Evolutionary conservation across 2,329 filamentous ascomycete species (phyloP).

Genomic region (Lasiodiplodia gonubiensis): DNA sequence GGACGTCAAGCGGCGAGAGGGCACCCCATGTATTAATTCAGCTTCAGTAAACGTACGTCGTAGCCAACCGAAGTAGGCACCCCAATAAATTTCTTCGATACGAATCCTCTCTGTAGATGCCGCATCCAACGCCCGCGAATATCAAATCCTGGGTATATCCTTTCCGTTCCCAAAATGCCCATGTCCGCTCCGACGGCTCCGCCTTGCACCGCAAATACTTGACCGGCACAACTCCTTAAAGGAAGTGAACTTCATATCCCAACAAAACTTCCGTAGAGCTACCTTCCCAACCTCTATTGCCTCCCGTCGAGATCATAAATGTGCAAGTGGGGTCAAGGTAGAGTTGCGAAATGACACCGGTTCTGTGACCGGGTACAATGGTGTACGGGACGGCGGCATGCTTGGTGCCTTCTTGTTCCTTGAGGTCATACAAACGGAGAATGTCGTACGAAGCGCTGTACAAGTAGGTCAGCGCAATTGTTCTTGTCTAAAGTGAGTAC

Average conservation of each 20-base stretch:
- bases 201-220: background rate
- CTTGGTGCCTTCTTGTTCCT: constrained; percentile 67
- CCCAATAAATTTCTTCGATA: background rate
- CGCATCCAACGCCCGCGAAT: constrained; percentile 20
- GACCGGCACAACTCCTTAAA: background rate
- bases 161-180: constrained; percentile 17
- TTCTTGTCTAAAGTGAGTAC: background rate
- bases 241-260: constrained; percentile 81
- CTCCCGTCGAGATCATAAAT: constrained; percentile 91
- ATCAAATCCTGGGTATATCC: constrained; percentile 25
- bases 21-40: background rate
- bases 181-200: constrained; percentile 1
- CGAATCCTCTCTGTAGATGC: constrained; percentile 1
- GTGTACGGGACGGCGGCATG: constrained; percentile 88
- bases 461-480: constrained; percentile 29
- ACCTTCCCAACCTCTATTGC: constrained; percentile 95
- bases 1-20: too few species aligned
- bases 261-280: constrained; percentile 86
- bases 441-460: constrained; percentile 88
- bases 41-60: background rate
- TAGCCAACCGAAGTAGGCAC: background rate
- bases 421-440: constrained; percentile 87
- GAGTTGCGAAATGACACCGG: constrained; percentile 84
- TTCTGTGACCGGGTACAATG: constrained; percentile 90
- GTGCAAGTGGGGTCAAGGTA: constrained; percentile 86